phyloP scores from a whole-genome alignment of 78 protist genomes.

The Anaeramoeba flamelloides region DNA sequence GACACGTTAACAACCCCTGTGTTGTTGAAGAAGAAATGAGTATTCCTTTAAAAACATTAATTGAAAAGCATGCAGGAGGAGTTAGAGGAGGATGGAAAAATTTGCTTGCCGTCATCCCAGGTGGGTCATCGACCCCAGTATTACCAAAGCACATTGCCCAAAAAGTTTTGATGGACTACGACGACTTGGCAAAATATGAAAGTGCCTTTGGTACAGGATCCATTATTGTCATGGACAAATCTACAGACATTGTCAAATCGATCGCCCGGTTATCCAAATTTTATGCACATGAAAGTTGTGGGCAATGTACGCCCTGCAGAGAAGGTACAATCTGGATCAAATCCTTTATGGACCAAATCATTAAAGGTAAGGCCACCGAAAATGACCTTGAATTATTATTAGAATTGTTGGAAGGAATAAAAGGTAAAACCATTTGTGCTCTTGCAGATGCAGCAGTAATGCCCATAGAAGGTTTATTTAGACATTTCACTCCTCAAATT shows the following conservation, averaged over 20 bases:
- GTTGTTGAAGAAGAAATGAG: slow-evolving; percentile 89
- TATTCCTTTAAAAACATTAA: too few relatives aligned
- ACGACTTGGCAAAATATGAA: slow-evolving; percentile 50
- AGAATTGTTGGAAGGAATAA: slow-evolving; percentile 40
- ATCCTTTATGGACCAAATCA: slow-evolving; percentile 63
- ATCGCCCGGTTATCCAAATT: slow-evolving; percentile 67
- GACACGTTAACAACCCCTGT: slow-evolving; percentile 82
- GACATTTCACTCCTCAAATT: too few relatives aligned
- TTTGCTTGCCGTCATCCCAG: slow-evolving; percentile 79
- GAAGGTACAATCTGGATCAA: slow-evolving; percentile 71
- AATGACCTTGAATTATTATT: slow-evolving; percentile 81
- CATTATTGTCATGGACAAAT: slow-evolving; percentile 84
- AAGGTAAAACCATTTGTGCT: slow-evolving; percentile 97
- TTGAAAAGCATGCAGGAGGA: too few relatives aligned
- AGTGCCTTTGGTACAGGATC: slow-evolving; percentile 95
- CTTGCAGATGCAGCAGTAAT: slow-evolving; percentile 97
- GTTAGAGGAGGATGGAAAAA: slow-evolving; percentile 95
- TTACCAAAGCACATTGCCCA: slow-evolving; percentile 64
- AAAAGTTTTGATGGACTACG: slow-evolving; percentile 87
- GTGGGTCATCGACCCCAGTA: slow-evolving; percentile 90
- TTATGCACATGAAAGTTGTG: slow-evolving; percentile 92
- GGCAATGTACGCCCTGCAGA: slow-evolving; percentile 97
- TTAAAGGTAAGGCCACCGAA: slow-evolving; percentile 64
- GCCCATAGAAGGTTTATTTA: slow-evolving; percentile 95
- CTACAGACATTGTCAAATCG: slow-evolving; percentile 53